phyloP scores from a whole-genome alignment of 2,329 filamentous ascomycete species.

The Fonsecaea monophora region DNA sequence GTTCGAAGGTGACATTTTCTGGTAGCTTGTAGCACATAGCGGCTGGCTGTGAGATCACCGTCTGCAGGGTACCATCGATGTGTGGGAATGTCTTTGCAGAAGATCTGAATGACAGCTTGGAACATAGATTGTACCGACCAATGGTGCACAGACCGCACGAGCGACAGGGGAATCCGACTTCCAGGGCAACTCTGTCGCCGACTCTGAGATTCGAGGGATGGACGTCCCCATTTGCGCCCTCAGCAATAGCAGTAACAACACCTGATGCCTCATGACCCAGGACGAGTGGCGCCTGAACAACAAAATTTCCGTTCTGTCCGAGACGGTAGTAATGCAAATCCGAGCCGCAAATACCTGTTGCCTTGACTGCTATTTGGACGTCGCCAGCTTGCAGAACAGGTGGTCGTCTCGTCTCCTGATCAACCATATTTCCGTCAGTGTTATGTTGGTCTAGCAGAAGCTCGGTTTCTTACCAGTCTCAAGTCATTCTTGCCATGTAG shows the following conservation, averaged over 20 bases:
- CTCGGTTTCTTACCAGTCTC: constrained; percentile 56
- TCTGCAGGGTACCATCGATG: constrained; percentile 69
- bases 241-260: constrained; percentile 71
- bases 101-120: constrained; percentile 63
- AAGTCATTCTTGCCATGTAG: constrained; percentile 68
- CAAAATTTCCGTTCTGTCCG: constrained; percentile 84
- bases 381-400: constrained; percentile 58
- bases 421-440: constrained; percentile 6
- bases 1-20: constrained; percentile 58
- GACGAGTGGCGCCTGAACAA: constrained; percentile 81
- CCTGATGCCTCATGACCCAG: constrained; percentile 81
- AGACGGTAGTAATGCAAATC: constrained; percentile 86
- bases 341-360: constrained; percentile 73
- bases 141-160: constrained; percentile 61
- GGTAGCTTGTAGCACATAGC: constrained; percentile 66
- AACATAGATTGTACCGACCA: constrained; percentile 69
- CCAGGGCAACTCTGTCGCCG: constrained; percentile 88
- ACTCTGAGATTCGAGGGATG: constrained; percentile 47
- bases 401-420: constrained; percentile 61
- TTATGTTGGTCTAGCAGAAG: not conserved
- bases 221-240: constrained; percentile 29
- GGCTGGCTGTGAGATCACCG: constrained; percentile 67
- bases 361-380: constrained; percentile 68
- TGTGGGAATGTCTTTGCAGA: constrained; percentile 68
- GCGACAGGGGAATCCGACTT: constrained; percentile 87